Conservation (phyloP, 2,329 filamentous ascomycete species). For the Laburnicola sp. region DNA sequence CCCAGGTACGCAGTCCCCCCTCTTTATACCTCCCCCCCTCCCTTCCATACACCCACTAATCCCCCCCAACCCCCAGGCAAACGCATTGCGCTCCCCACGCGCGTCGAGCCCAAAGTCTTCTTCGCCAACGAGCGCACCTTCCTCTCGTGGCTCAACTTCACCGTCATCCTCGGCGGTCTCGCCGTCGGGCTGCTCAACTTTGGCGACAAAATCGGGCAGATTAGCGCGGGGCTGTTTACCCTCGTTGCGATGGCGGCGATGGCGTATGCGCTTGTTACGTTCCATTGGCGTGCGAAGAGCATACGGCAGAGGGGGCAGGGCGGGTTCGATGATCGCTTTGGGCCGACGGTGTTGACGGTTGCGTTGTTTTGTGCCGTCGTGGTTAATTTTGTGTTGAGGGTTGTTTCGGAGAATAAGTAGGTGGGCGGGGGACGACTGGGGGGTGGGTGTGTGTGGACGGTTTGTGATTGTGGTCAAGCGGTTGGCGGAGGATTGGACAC, state of each 20-base stretch:
- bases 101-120: conserved; percentile 99
- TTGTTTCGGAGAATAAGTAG: conserved; percentile 30
- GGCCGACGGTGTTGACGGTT: conserved; percentile 86
- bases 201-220: conserved; percentile 89
- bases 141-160: conserved; percentile 99
- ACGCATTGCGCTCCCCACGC: conserved; percentile 94
- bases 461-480: no score
- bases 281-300: conserved; percentile 94
- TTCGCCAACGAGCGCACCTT: conserved; percentile 99
- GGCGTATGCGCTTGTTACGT: conserved; percentile 91
- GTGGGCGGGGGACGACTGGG: no score
- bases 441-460: no score
- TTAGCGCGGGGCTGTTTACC: conserved; percentile 91
- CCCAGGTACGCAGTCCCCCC: conserved; percentile 65
- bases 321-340: conserved; percentile 94
- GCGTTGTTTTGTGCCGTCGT: conserved; percentile 86
- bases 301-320: conserved; percentile 90
- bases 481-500: not conserved
- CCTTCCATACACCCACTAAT: not conserved
- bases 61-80: conserved; percentile 66
- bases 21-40: not conserved
- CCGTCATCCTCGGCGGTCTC: conserved; percentile 93
- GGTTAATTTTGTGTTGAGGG: conserved; percentile 83
- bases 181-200: conserved; percentile 98
- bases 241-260: conserved; percentile 92